Base-by-base conservation (phyloP, 768 basidiomycete species). In the Pleurotus tuoliensis region DNA sequence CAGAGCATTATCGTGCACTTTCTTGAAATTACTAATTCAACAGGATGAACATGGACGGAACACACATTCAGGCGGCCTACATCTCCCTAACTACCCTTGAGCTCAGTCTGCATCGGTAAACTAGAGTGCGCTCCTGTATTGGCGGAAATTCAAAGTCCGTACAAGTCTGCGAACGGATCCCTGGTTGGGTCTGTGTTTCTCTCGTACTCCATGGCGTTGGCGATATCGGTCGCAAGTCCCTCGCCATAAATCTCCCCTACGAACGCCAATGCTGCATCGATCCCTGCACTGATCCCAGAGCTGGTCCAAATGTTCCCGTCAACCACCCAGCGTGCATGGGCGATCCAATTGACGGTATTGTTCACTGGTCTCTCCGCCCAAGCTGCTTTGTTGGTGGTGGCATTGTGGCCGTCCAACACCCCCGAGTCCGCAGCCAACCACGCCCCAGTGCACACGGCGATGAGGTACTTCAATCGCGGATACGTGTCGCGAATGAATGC, bases 241-340 rank as follows among this genome's bases (percentile, higher is more conserved):
- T 64, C 58, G 24, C 76, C 77, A 64, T 74, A 74, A 41, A 75
- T 62, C 49, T 70, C 59, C 22, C 58, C 68, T 38, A 75, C 69
- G 61, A 71, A 73, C 9, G 70, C 73, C 51, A 76, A 69, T 11
- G 63, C 68, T 11, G 66, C 63, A 61, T 77, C 76, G 15, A 73
- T 66, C 13, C 78, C 78, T 27, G 79, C 77, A 52, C 69, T 74
- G 24, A 80, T 72, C 0, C 80, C 80, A 0, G 77, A 77, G 6
- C 75, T 73, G 3, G 76, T 75, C 77, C 78, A 80, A 20, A 79
- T 66, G 57, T 79, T 79, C 8, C 74, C 78, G 61, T 77, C 75
- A 0, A 71, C 72, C 0, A 80, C 76, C 79, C 77, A 81, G 12
- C 79, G 67, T 7, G 79, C 79, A 25, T 69, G 69, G 0, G 72